A percentile compares a stretch with the other conserved stretches of the same genome.
Evolutionary conservation across 768 basidiomycete species (phyloP).

Genomic region (Leccinum incarnatum): DNA sequence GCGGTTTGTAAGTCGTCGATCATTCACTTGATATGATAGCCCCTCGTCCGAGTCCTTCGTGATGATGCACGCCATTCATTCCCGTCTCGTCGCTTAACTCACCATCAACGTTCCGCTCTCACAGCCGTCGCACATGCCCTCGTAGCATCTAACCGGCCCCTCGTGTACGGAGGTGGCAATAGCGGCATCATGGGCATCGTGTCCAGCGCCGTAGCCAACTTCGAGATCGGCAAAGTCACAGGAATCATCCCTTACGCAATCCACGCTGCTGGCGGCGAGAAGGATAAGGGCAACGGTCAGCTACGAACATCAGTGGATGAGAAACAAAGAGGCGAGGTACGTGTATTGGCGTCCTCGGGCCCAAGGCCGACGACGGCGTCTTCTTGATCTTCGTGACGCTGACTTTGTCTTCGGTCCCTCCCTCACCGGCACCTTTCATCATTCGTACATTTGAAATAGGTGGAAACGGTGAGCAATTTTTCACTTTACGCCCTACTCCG

Average conservation of each 20-base stretch:
- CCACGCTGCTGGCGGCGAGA: conserved; percentile 60
- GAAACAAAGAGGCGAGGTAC: conserved; percentile 35
- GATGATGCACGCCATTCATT: not conserved
- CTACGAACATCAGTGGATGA: conserved; percentile 29
- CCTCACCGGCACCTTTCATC: not conserved
- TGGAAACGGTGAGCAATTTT: conserved; percentile 31
- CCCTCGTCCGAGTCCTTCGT: not conserved
- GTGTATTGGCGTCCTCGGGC: conserved; percentile 9
- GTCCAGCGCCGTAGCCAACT: conserved; percentile 57
- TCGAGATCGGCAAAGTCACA: conserved; percentile 63
- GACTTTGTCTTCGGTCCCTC: conserved; percentile 5
- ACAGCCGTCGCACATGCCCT: conserved; percentile 74
- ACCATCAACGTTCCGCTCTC: conserved; percentile 2
- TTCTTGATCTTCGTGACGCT: conserved; percentile 1
- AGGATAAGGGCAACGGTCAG: conserved; percentile 40
- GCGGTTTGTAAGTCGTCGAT: conserved; percentile 58
- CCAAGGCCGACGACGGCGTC: not conserved
- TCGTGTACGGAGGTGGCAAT: conserved; percentile 87
- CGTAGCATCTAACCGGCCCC: conserved; percentile 52
- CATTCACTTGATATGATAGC: not conserved
- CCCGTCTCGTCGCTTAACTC: not conserved
- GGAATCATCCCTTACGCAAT: conserved; percentile 83
- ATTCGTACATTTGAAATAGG: conserved; percentile 9
- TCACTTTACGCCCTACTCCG: not conserved
- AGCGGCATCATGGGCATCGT: conserved; percentile 87